Percentiles rank a stretch among this genome's conserved stretches.
phyloP scores from a whole-genome alignment of 495 filamentous ascomycete species.

The Lophiostoma macrostomum region DNA sequence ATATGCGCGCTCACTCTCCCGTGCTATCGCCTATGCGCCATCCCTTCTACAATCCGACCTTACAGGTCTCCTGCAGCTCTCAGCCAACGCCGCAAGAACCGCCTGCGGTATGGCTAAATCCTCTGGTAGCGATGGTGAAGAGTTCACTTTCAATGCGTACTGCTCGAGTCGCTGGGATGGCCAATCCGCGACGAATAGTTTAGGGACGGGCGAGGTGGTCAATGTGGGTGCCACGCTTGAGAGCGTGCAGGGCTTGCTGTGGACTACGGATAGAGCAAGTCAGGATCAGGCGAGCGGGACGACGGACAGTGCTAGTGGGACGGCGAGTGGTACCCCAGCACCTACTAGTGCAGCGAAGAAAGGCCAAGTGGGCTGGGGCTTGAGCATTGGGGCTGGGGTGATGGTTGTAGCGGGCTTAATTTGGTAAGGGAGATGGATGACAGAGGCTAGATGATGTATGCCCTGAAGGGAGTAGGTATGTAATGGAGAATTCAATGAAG shows the following conservation, averaged over 20 bases:
- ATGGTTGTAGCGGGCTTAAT: too few species aligned
- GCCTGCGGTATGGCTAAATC: background rate
- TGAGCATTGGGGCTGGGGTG: too few species aligned
- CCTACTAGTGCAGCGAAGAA: too few species aligned
- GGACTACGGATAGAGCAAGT: background rate
- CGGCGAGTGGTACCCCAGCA: too few species aligned
- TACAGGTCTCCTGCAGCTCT: background rate
- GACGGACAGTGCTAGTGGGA: too few species aligned
- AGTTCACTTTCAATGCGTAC: background rate
- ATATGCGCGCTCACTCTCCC: background rate
- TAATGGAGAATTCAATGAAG: too few species aligned
- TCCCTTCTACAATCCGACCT: background rate
- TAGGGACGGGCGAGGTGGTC: background rate
- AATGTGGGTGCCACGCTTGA: background rate
- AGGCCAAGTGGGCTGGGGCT: too few species aligned
- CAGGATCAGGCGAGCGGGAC: too few species aligned
- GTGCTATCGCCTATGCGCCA: background rate
- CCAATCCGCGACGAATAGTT: background rate
- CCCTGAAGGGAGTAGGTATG: too few species aligned
- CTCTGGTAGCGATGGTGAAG: background rate
- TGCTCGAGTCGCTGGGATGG: background rate
- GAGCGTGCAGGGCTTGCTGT: slow-evolving; percentile 14
- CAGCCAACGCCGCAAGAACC: background rate
- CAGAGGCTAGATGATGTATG: too few species aligned
- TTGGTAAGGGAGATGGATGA: too few species aligned